Evolutionary conservation across 129 eudicot genomes (phyloP).

Genomic region (Ambrosia trifida): DNA sequence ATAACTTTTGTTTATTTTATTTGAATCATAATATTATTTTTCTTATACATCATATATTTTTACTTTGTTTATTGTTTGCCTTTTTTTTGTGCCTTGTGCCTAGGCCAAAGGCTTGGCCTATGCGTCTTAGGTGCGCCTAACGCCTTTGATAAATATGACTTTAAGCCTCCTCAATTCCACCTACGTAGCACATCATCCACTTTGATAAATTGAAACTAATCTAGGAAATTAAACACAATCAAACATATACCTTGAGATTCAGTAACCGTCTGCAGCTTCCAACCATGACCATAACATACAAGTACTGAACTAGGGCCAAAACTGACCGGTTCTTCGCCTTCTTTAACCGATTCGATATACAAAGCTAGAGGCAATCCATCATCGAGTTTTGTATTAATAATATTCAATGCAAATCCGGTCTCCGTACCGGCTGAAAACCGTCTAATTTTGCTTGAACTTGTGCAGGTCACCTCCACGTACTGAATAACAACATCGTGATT

Average conservation of each 20-base stretch:
- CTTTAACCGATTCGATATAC: conserved; percentile 76
- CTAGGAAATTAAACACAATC: not conserved
- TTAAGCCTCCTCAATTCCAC: no score
- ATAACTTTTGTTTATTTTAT: no score
- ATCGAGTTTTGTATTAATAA: conserved; percentile 58
- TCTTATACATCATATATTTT: no score
- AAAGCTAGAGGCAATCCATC: conserved; percentile 45
- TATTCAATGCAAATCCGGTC: conserved; percentile 67
- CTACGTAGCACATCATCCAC: no score
- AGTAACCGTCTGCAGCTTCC: conserved; percentile 78
- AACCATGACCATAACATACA: conserved; percentile 52
- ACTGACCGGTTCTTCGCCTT: conserved; percentile 70
- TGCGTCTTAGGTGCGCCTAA: no score
- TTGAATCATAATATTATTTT: no score
- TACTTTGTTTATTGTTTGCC: no score
- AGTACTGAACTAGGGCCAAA: conserved; percentile 78
- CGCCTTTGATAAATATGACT: no score
- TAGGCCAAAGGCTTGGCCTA: no score
- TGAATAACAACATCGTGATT: conserved; percentile 13
- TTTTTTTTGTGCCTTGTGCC: no score
- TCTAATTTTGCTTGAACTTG: conserved; percentile 61
- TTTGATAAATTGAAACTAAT: not conserved
- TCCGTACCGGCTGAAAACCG: conserved; percentile 75
- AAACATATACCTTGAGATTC: conserved; percentile 45
- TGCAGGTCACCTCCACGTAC: conserved; percentile 73